A percentile compares a stretch with the other conserved stretches of the same genome.
Conservation (phyloP, 805 yeast species). For the Candida nitratophila region DNA sequence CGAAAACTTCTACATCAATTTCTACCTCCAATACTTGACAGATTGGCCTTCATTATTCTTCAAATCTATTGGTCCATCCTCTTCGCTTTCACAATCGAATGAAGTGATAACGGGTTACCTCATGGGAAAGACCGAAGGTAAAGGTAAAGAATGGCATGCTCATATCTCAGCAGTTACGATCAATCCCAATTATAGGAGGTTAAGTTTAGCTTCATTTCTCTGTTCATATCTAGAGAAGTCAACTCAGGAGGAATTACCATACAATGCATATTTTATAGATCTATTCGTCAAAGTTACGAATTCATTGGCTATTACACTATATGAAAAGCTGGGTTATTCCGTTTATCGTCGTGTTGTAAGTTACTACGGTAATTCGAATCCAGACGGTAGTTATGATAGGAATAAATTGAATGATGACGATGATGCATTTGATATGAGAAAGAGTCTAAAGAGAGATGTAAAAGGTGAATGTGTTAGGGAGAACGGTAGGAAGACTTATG, state of each 20-base stretch:
- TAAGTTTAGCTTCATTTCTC: constrained; percentile 77
- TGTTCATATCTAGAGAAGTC: constrained; percentile 68
- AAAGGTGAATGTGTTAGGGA: constrained; percentile 45
- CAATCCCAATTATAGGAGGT: constrained; percentile 70
- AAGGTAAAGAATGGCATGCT: constrained; percentile 82
- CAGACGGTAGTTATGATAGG: constrained; percentile 24
- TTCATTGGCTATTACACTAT: constrained; percentile 67
- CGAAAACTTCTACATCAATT: constrained; percentile 81
- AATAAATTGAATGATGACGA: constrained; percentile 51
- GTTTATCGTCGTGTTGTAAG: constrained; percentile 84
- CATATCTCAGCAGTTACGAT: constrained; percentile 96
- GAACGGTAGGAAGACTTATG: constrained; percentile 54
- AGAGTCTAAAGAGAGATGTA: constrained; percentile 50
- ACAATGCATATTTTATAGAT: constrained; percentile 79
- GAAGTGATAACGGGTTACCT: constrained; percentile 57
- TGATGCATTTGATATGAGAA: constrained; percentile 89
- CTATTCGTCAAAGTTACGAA: constrained; percentile 88
- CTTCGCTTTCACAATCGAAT: neutral
- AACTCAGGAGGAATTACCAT: constrained; percentile 62
- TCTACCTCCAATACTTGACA: constrained; percentile 75
- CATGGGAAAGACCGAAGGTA: constrained; percentile 97
- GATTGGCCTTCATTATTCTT: constrained; percentile 89
- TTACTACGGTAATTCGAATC: constrained; percentile 60
- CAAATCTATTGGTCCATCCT: constrained; percentile 41
- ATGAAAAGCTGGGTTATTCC: constrained; percentile 80